Evolutionary conservation across 2,329 filamentous ascomycete species (phyloP).

Genomic region (Madurella fahalii): DNA sequence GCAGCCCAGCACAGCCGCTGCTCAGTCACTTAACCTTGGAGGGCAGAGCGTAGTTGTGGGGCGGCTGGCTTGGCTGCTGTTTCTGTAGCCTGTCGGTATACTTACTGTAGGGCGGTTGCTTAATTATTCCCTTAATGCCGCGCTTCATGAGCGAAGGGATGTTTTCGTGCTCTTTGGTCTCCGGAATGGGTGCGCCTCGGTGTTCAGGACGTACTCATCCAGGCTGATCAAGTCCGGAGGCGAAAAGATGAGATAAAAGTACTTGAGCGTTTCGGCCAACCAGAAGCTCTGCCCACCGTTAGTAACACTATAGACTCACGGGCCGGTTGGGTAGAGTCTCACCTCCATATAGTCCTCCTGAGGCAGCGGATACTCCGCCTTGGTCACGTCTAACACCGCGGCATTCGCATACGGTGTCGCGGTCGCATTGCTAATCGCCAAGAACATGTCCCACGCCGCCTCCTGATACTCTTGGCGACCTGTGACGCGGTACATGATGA

Average conservation of each 20-base stretch:
- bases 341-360: conserved; percentile 40
- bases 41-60: neutral
- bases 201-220: conserved; percentile 64
- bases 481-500: conserved; percentile 50
- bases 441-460: conserved; percentile 52
- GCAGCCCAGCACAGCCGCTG: too few species aligned
- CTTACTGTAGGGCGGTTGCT: too few species aligned
- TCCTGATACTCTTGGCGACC: conserved; percentile 45
- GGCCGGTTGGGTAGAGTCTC: conserved; percentile 33
- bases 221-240: conserved; percentile 58
- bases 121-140: too few species aligned
- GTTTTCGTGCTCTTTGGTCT: neutral
- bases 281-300: conserved; percentile 52
- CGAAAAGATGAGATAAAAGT: conserved; percentile 68
- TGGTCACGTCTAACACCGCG: conserved; percentile 47
- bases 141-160: too few species aligned
- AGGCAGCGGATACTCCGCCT: conserved; percentile 23
- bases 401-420: conserved; percentile 42
- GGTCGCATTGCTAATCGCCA: conserved; percentile 41
- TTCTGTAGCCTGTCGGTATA: too few species aligned
- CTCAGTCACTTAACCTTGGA: neutral
- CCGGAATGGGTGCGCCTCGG: conserved; percentile 47
- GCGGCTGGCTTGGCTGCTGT: conserved; percentile 1
- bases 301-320: conserved; percentile 21
- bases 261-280: conserved; percentile 71